Evolutionary conservation across 805 yeast species (phyloP).

Genomic region (Wickerhamiella azymoides): DNA sequence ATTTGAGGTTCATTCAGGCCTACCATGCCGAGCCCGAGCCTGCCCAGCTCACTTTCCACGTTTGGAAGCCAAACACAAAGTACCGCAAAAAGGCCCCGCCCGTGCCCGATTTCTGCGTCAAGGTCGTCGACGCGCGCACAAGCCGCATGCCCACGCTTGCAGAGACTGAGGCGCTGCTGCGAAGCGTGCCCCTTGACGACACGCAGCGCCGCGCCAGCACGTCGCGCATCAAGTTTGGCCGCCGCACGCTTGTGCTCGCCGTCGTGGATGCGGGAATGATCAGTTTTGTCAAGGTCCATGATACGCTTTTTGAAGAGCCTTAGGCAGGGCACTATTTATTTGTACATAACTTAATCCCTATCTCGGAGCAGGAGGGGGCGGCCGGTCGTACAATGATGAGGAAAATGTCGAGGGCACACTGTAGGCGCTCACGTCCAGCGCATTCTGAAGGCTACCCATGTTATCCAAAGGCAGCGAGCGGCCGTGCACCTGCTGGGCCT

Average conservation of each 20-base stretch:
- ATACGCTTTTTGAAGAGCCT: constrained; percentile 14
- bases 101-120: constrained; percentile 62
- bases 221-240: constrained; percentile 37
- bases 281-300: constrained; percentile 37
- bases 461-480: background rate
- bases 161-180: constrained; percentile 25
- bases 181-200: constrained; percentile 15
- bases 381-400: constrained; percentile 13
- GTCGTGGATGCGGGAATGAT: constrained; percentile 63
- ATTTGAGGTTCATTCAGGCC: constrained; percentile 10
- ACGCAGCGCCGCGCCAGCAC: constrained; percentile 24
- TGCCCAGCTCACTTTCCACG: constrained; percentile 37
- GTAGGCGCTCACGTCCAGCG: constrained; percentile 7
- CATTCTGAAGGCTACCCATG: background rate
- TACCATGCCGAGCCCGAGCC: constrained; percentile 5
- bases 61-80: constrained; percentile 66
- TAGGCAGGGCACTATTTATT: background rate
- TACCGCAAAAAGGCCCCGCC: constrained; percentile 57
- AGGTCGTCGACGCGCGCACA: constrained; percentile 35
- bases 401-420: constrained; percentile 17
- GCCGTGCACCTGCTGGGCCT: constrained; percentile 18
- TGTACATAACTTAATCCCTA: background rate
- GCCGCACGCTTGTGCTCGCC: constrained; percentile 45
- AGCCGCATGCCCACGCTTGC: constrained; percentile 24
- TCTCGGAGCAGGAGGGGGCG: constrained; percentile 8